These are phyloP conservation scores for Apostasia ramifera DNA, from an alignment of 106 monocot genomes.

Conservation along the genomic window DNA sequence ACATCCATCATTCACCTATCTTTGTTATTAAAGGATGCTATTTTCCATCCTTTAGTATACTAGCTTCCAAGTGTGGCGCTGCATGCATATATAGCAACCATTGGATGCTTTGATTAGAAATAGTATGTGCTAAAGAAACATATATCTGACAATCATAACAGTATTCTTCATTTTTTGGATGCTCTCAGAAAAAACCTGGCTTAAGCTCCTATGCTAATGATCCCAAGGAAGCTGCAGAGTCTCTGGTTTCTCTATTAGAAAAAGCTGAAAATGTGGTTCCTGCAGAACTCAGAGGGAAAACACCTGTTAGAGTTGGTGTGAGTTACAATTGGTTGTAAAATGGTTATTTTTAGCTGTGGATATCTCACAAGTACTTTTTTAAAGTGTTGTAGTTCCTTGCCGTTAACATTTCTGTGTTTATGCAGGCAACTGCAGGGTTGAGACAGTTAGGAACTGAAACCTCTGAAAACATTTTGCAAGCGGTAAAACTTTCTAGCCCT, in stretches of 20 bases:
- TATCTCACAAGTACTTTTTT: too few species aligned
- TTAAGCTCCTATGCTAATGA: conserved; percentile 68
- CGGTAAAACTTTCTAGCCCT: conserved; percentile 26
- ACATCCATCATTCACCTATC: too few species aligned
- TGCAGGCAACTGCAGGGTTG: conserved; percentile 86
- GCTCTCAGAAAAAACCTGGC: conserved; percentile 71
- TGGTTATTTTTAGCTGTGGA: not conserved
- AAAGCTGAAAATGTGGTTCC: conserved; percentile 71
- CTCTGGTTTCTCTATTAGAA: conserved; percentile 61
- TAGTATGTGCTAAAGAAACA: not conserved
- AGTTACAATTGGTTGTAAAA: conserved; percentile 4
- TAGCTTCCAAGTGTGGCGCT: too few species aligned
- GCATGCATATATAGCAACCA: too few species aligned
- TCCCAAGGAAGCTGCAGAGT: conserved; percentile 75
- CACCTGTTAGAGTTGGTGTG: conserved; percentile 98
- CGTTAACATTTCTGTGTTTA: conserved; percentile 5
- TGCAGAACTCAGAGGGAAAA: conserved; percentile 33
- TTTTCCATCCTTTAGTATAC: too few species aligned
- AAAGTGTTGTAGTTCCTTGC: too few species aligned
- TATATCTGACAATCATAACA: not conserved
- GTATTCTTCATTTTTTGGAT: conserved; percentile 6
- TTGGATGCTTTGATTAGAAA: too few species aligned
- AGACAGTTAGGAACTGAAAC: conserved; percentile 72
- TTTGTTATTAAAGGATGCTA: too few species aligned
- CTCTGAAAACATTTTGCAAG: conserved; percentile 78